A percentile compares a stretch with the other conserved stretches of the same genome.
Conservation (phyloP, 2,329 filamentous ascomycete species). For the Diaporthe helianthi region DNA sequence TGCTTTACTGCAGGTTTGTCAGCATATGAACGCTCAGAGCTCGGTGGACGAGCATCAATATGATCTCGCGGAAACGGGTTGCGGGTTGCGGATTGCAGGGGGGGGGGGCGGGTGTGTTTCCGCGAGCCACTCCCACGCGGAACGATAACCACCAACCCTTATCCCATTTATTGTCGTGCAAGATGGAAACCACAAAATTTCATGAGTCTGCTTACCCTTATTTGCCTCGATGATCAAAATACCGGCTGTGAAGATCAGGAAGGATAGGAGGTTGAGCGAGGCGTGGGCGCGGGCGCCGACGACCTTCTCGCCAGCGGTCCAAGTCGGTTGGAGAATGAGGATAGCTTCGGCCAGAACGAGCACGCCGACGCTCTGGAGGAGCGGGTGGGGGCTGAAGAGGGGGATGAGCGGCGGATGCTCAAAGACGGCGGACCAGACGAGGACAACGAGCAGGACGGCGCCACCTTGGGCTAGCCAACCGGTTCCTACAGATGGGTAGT, state of each 20-base stretch:
- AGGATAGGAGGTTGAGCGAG: slow-evolving; percentile 69
- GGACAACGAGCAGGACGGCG: slow-evolving; percentile 73
- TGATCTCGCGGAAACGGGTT: no score
- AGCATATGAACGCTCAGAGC: not conserved
- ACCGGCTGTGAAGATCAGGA: slow-evolving; percentile 68
- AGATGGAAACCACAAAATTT: slow-evolving; percentile 18
- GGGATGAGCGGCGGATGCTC: slow-evolving; percentile 65
- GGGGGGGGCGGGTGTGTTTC: not conserved
- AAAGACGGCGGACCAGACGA: slow-evolving; percentile 82
- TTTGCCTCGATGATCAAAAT: slow-evolving; percentile 81
- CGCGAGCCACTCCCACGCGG: not conserved
- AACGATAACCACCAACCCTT: not conserved
- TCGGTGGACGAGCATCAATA: not conserved
- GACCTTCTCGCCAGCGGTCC: slow-evolving; percentile 76
- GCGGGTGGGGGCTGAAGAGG: slow-evolving; percentile 88
- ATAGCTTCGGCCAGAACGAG: slow-evolving; percentile 80
- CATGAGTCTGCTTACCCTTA: slow-evolving; percentile 67
- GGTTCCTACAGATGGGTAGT: slow-evolving; percentile 65
- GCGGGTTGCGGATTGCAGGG: no score
- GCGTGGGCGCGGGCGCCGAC: slow-evolving; percentile 56
- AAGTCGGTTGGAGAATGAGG: slow-evolving; percentile 87
- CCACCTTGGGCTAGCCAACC: slow-evolving; percentile 82
- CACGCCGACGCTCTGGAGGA: slow-evolving; percentile 71
- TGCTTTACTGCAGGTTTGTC: slow-evolving; percentile 1
- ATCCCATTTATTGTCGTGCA: not conserved